Base-by-base conservation (phyloP, 202 grass and related monocot species). In the Hordeum pubiflorum region DNA sequence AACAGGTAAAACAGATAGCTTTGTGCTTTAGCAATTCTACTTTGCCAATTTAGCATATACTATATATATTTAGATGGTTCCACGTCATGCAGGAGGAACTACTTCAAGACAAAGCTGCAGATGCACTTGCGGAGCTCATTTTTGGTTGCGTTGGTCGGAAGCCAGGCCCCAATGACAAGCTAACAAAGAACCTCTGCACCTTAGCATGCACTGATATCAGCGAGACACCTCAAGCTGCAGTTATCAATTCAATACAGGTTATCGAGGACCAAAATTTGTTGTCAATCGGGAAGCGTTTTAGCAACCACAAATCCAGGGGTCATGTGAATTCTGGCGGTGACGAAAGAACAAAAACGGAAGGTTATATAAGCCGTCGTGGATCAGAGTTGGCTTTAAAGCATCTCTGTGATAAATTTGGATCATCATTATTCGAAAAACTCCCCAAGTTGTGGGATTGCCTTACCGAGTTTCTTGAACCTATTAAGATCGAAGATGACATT, bases 391-490 rank as follows among this genome's bases (percentile, higher is more conserved):
- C 88, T 71, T 78, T 98, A 18, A 95, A 95, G 78, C 90, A 98
- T 83, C 88, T 98, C 18, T 98, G 92, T 59, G 87, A 91, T 83
- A 95, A 93, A 69, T 98, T 98, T 85, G 92, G 92, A 72, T 59
- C 92, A 32, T 87, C 86, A 38, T 84, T 98, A 63, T 98, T 98
- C 77, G 89, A 89, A 56, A 95, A 98, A 79, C 88, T 98, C 55
- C 90, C 96, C 0, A 98, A 95, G 81, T 55, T 98, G 38, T 98
- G 96, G 96, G 96, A 95, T 76, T 98, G 92, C 65, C 86, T 98
- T 78, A 91, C 85, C 1, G 96, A 98, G 89, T 88, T 95, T 82
- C 86, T 98, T 77, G 85, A 86, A 91, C 92, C 96, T 78, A 58
- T 93, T 37, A 66, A 80, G 71, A 27, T 34, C 0, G 81, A 85